These are phyloP conservation scores for Aspergillus vadensis DNA, from an alignment of 2,329 filamentous ascomycete species.

Conservation along the genomic window DNA sequence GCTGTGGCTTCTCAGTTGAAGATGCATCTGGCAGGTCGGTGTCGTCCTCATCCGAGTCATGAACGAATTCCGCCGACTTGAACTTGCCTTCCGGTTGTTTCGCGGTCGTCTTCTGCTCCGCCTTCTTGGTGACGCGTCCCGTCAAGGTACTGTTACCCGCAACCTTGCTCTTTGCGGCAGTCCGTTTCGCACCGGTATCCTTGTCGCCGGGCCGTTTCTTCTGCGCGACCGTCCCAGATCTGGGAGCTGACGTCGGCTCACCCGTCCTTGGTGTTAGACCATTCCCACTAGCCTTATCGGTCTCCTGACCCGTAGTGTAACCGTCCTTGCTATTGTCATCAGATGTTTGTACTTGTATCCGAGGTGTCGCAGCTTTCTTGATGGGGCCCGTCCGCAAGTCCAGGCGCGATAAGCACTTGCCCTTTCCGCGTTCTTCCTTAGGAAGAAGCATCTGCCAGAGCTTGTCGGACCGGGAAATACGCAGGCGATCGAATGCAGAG, in stretches of 20 bases:
- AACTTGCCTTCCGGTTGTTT: slow-evolving; percentile 48
- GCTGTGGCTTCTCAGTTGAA: slow-evolving; percentile 22
- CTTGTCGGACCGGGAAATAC: slow-evolving; percentile 61
- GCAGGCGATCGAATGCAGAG: slow-evolving; percentile 63
- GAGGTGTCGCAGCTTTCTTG: slow-evolving; percentile 41
- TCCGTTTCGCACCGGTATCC: slow-evolving; percentile 48
- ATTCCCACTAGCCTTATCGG: slow-evolving; percentile 34
- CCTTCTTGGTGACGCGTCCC: slow-evolving; percentile 50
- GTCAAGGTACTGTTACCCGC: slow-evolving; percentile 51
- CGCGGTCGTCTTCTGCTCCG: slow-evolving; percentile 40
- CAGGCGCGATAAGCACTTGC: slow-evolving; percentile 61
- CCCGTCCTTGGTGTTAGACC: slow-evolving; percentile 31
- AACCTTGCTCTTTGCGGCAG: slow-evolving; percentile 49
- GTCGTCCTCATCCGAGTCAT: slow-evolving; percentile 54
- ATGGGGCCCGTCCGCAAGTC: slow-evolving; percentile 51
- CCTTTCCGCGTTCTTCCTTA: slow-evolving; percentile 62
- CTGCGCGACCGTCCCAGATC: slow-evolving; percentile 29
- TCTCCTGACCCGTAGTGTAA: slow-evolving; percentile 39
- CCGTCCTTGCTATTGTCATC: slow-evolving; percentile 42
- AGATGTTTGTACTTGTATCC: slow-evolving; percentile 39
- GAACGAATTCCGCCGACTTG: slow-evolving; percentile 57
- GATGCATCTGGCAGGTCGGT: slow-evolving; percentile 44
- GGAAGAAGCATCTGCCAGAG: slow-evolving; percentile 65
- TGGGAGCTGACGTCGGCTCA: slow-evolving; percentile 28
- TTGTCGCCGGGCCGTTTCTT: slow-evolving; percentile 45